Evolutionary conservation across 495 filamentous ascomycete species (phyloP).

Genomic region (Lophium mytilinum): DNA sequence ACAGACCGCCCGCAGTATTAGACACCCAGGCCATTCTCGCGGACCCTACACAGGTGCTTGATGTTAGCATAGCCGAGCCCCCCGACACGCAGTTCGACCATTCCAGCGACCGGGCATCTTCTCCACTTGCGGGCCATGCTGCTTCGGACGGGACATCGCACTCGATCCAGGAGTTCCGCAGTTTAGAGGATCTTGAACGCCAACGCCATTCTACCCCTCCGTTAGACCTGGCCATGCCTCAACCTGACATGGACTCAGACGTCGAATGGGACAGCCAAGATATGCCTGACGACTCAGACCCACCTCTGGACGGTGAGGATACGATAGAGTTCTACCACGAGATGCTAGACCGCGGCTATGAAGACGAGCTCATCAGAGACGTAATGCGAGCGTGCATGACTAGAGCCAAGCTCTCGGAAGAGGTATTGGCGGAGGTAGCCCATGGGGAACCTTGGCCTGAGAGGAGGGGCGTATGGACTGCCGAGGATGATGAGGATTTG

Average conservation of each 20-base stretch:
- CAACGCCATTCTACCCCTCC: neutral
- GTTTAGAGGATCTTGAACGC: constrained; percentile 1
- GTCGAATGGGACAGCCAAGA: constrained; percentile 2
- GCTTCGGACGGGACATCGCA: constrained; percentile 5
- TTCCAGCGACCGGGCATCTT: neutral
- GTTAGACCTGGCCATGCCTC: no score
- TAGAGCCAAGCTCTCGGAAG: constrained; percentile 2
- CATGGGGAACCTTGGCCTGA: constrained; percentile 2
- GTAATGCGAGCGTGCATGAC: constrained; percentile 7
- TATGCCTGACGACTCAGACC: constrained; percentile 12
- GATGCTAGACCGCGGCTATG: constrained; percentile 3
- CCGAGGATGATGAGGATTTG: constrained; percentile 18
- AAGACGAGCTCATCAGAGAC: constrained; percentile 2
- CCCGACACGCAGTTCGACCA: neutral
- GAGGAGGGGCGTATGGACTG: constrained; percentile 21
- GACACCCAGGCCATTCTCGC: constrained; percentile 25
- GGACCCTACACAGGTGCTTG: constrained; percentile 7
- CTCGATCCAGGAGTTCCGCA: constrained; percentile 21
- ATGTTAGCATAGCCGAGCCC: neutral
- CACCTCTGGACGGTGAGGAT: constrained; percentile 8
- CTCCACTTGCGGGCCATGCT: neutral
- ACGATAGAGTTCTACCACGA: constrained; percentile 9
- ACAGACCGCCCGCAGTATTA: neutral
- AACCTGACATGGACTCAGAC: neutral
- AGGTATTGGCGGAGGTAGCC: neutral